Base-by-base conservation (phyloP, 2,329 filamentous ascomycete species). In the Penicillium sp. region DNA sequence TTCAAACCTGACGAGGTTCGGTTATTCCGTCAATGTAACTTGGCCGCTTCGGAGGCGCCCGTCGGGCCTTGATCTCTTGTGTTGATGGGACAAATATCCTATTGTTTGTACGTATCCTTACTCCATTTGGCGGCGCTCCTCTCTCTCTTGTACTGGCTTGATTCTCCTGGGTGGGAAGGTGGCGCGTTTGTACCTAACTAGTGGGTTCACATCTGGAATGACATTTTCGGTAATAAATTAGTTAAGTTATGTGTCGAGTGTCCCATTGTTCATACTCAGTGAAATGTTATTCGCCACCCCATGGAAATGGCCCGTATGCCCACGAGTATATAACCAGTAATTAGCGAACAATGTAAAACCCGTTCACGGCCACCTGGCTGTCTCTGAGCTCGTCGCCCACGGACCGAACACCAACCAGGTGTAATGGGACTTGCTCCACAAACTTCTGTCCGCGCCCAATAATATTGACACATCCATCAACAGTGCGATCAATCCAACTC, bases 11-110 rank as follows among this genome's bases (percentile, higher is more conserved):
- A 86, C n/a, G 86, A 90, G 72, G 81, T 89, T 28, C 72, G 87
- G 37, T 66, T 91, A 52, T 90, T 91, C 64, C 74, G 87, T 54
- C 87, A 91, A 73, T 91, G 87, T 70, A 90, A 91, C 65, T 75
- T 90, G 67, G 86, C 87, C n/a, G 63, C 60, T 10, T 63, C 57
- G 16, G 60, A 65, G 33, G 43, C 57, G 3, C 59, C 59, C 2
- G 37, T 59, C 9, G 59, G 56, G 9, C 46, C 57, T 5, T 59
- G 43, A 54, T 31, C 25, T 31, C 10, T 22, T 13, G 22, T 9
- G 9, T 34, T 30, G 19, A 34, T 44, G 6, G n/a, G 1, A 19
- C 14, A 18, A 16, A 13, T 3, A 13, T 27, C 12, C 9, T 38
- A 6, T 22, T 45, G 12, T 25, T 30, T 37, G 11, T 41, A n/a